A percentile compares a stretch with the other conserved stretches of the same genome.
Conservation (phyloP, 2,329 filamentous ascomycete genomes). For the Dryadomyces quercus-mongolicae region DNA sequence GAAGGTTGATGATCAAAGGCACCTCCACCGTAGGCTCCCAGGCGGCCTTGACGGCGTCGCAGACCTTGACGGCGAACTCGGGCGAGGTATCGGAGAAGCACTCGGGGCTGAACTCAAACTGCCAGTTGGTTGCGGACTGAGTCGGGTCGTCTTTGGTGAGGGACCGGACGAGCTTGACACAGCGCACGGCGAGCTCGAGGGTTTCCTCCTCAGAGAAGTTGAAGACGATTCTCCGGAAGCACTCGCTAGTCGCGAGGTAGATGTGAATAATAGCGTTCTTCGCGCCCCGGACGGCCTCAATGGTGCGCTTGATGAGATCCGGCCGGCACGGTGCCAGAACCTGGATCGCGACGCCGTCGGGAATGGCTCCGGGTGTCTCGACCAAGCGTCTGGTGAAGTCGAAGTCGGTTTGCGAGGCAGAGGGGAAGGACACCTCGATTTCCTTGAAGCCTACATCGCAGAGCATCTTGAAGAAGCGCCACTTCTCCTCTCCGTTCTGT, state of each 20-base stretch:
- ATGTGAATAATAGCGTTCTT: constrained; percentile 94
- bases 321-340: constrained; percentile 85
- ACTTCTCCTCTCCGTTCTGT: constrained; percentile 89
- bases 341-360: constrained; percentile 84
- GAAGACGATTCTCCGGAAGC: constrained; percentile 88
- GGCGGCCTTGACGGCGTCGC: constrained; percentile 84
- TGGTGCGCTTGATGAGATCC: constrained; percentile 80
- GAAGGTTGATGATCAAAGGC: constrained; percentile 92
- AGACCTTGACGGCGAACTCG: constrained; percentile 72
- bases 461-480: constrained; percentile 90
- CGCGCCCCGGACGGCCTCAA: constrained; percentile 75
- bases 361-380: constrained; percentile 69
- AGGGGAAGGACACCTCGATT: constrained; percentile 93
- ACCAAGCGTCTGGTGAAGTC: constrained; percentile 84
- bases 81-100: constrained; percentile 83
- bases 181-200: constrained; percentile 70
- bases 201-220: constrained; percentile 73
- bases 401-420: constrained; percentile 88
- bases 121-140: constrained; percentile 51
- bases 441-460: constrained; percentile 91
- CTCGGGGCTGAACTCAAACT: constrained; percentile 76
- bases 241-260: constrained; percentile 91
- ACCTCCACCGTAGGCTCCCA: constrained; percentile 74
- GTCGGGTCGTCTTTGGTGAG: constrained; percentile 72
- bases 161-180: constrained; percentile 73